These are phyloP conservation scores for Prototheca cutis DNA, from an alignment of 163 green algal genomes.

Conservation along the genomic window DNA sequence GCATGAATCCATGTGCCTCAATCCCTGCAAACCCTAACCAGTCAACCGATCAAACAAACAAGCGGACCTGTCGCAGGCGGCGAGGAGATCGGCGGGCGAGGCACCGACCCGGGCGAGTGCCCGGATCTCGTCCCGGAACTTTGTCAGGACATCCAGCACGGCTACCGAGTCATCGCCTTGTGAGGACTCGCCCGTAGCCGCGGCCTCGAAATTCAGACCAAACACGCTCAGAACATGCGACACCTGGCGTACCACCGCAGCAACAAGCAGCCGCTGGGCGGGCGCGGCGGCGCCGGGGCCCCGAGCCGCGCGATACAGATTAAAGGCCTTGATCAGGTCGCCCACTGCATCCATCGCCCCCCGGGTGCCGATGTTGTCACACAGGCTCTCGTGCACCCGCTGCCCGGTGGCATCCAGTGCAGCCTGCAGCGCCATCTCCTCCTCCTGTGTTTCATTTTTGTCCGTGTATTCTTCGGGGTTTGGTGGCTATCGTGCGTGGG, in stretches of 20 bases:
- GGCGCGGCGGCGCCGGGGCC: not conserved
- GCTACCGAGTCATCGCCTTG: slow-evolving; percentile 13
- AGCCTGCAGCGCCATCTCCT: slow-evolving; percentile 48
- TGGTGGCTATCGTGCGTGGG: too few relatives aligned
- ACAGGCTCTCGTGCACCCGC: slow-evolving; percentile 61
- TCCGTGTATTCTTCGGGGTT: too few relatives aligned
- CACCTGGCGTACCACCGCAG: slow-evolving; percentile 53
- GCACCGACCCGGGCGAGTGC: slow-evolving; percentile 26
- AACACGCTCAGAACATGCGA: slow-evolving; percentile 76
- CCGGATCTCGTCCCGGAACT: slow-evolving; percentile 74
- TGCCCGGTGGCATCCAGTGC: slow-evolving; percentile 33
- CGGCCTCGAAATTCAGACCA: slow-evolving; percentile 43
- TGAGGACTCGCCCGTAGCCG: slow-evolving; percentile 24
- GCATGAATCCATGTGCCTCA: too few relatives aligned
- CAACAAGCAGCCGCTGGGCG: slow-evolving; percentile 63
- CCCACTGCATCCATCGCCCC: slow-evolving; percentile 63
- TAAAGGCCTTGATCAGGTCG: slow-evolving; percentile 70
- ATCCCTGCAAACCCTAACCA: too few relatives aligned
- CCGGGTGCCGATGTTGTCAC: slow-evolving; percentile 89
- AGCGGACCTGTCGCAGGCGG: slow-evolving; percentile 53
- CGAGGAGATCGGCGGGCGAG: slow-evolving; percentile 27
- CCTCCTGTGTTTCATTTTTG: too few relatives aligned
- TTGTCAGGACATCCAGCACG: slow-evolving; percentile 60
- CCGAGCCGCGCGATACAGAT: slow-evolving; percentile 64
- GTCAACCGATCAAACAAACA: too few relatives aligned